Conservation (phyloP, 2,329 filamentous ascomycete species). For the Aspergillus ustus region DNA sequence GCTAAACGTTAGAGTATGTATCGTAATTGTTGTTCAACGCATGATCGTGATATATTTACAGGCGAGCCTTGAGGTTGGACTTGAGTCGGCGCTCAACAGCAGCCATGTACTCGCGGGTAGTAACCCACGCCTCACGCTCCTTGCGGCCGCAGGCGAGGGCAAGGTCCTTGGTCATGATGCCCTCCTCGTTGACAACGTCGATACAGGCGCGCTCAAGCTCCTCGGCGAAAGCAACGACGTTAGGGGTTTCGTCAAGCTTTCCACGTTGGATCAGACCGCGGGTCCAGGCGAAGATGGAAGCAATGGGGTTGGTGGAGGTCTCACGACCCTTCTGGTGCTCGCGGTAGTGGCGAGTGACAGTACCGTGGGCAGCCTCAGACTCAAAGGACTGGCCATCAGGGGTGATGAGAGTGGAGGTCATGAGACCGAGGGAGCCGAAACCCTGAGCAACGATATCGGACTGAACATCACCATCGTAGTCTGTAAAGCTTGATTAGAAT, state of each 20-base stretch:
- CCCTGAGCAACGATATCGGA: conserved; percentile 98
- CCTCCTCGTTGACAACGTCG: conserved; percentile 90
- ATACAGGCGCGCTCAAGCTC: conserved; percentile 89
- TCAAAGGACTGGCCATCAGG: conserved; percentile 97
- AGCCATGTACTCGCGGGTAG: conserved; percentile 86
- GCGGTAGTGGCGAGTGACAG: conserved; percentile 96
- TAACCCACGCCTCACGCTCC: conserved; percentile 82
- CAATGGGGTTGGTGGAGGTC: conserved; percentile 98
- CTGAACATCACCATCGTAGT: conserved; percentile 99
- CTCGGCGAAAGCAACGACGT: conserved; percentile 89
- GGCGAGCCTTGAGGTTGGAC: conserved; percentile 60
- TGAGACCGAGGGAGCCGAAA: conserved; percentile 95
- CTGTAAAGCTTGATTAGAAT: conserved; percentile 49
- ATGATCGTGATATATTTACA: conserved; percentile 32
- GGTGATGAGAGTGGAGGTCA: conserved; percentile 97
- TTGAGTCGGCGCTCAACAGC: conserved; percentile 92
- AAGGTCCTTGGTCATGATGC: conserved; percentile 99
- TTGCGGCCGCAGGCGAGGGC: conserved; percentile 93
- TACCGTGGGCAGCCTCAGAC: conserved; percentile 96
- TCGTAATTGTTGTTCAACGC: conserved; percentile 18
- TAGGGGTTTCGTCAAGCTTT: conserved; percentile 88
- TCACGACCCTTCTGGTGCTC: conserved; percentile 98
- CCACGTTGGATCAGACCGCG: conserved; percentile 91
- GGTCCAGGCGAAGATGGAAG: conserved; percentile 99
- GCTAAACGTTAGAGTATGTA: conserved; percentile 24